Evolutionary conservation across 2,329 filamentous ascomycete species (phyloP).

Genomic region (Purpureocillium lavendulum): DNA sequence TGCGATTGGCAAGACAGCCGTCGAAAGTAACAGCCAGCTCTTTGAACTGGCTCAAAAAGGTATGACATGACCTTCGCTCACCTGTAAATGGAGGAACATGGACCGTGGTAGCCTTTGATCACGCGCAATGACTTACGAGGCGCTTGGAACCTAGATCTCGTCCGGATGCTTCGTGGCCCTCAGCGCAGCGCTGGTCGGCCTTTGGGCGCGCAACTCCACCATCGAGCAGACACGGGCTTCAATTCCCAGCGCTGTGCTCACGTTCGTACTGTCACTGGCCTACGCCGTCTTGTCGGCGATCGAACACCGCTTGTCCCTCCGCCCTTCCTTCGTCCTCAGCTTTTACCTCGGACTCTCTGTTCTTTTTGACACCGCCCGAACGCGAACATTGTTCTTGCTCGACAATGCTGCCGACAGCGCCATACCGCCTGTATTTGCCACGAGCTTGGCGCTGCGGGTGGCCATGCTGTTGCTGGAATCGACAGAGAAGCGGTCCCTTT

Average conservation of each 20-base stretch:
- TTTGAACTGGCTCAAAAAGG: constrained; percentile 3
- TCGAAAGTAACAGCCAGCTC: constrained; percentile 1
- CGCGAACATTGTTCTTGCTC: constrained; percentile 10
- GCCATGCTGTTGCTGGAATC: constrained; percentile 11
- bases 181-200: constrained; percentile 3
- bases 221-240: constrained; percentile 1
- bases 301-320: constrained; percentile 7
- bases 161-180: constrained; percentile 4
- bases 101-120: too few relatives aligned
- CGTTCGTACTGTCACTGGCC: constrained; percentile 1
- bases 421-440: constrained; percentile 10
- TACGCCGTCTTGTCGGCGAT: constrained; percentile 2
- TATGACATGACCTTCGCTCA: neutral
- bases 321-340: constrained; percentile 9
- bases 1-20: neutral
- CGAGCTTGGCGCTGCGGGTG: constrained; percentile 7
- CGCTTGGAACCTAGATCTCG: neutral
- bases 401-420: constrained; percentile 2
- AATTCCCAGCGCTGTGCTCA: constrained; percentile 1
- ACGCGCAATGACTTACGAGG: too few relatives aligned
- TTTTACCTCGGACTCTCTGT: constrained; percentile 8
- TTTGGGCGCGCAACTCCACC: constrained; percentile 1
- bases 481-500: constrained; percentile 9
- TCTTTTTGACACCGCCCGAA: constrained; percentile 9
- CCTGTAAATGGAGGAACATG: too few relatives aligned